These are phyloP conservation scores for Gynochthodes officinalis DNA, from an alignment of 257 asterid genomes.

Conservation along the genomic window DNA sequence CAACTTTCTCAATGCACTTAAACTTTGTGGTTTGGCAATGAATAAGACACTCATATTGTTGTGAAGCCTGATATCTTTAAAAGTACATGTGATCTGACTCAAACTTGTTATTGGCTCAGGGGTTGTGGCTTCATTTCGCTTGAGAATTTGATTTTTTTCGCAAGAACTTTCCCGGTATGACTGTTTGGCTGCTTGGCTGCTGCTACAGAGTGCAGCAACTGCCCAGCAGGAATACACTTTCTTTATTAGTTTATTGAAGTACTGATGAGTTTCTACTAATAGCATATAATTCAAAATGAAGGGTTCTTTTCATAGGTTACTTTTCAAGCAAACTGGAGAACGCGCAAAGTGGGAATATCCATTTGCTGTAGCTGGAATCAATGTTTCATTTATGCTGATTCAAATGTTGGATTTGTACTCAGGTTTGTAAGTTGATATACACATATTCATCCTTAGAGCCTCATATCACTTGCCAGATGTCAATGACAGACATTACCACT, in stretches of 20 bases:
- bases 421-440: constrained; percentile 33
- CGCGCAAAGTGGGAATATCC: constrained; percentile 96
- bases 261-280: constrained; percentile 48
- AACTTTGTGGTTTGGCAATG: neutral
- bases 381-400: constrained; percentile 79
- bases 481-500: neutral
- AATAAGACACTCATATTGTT: neutral
- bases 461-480: neutral
- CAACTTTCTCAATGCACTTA: neutral
- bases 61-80: neutral
- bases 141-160: constrained; percentile 86
- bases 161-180: constrained; percentile 75
- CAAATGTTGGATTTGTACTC: constrained; percentile 86
- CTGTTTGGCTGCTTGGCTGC: constrained; percentile 35
- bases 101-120: constrained; percentile 41
- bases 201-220: constrained; percentile 22
- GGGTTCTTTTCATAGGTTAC: constrained; percentile 83
- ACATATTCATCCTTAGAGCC: neutral
- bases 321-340: constrained; percentile 65
- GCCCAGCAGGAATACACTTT: constrained; percentile 10
- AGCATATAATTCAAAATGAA: constrained; percentile 50
- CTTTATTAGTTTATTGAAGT: neutral
- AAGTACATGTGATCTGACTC: constrained; percentile 22
- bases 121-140: constrained; percentile 92
- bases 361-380: constrained; percentile 90